Conservation (phyloP, 2,329 filamentous ascomycete species). For the Ceratocystis alfenasii region DNA sequence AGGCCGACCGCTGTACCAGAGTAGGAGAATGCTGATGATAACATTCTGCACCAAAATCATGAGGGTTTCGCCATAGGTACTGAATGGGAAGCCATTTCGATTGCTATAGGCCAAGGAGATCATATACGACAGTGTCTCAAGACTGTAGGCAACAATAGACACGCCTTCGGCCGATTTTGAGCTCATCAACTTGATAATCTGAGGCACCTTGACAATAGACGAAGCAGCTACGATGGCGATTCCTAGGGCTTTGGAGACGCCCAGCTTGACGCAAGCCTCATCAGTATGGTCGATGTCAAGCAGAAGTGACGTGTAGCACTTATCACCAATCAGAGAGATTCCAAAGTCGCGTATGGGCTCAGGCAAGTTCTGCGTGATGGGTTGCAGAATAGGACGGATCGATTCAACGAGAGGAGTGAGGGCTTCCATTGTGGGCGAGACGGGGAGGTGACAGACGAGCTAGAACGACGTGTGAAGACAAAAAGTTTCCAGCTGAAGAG, state of each 20-base stretch:
- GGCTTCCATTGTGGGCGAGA: conserved; percentile 16
- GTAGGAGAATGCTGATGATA: conserved; percentile 71
- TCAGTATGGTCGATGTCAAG: conserved; percentile 72
- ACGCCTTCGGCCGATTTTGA: conserved; percentile 74
- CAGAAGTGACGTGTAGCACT: conserved; percentile 77
- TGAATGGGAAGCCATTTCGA: conserved; percentile 85
- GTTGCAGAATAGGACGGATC: conserved; percentile 49
- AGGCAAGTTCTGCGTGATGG: conserved; percentile 63
- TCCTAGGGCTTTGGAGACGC: conserved; percentile 81
- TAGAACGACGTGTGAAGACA: neutral
- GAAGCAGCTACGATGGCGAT: conserved; percentile 87
- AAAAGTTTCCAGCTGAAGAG: neutral
- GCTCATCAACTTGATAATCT: conserved; percentile 81
- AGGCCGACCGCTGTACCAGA: conserved; percentile 64
- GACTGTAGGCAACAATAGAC: conserved; percentile 79
- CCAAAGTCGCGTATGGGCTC: conserved; percentile 61
- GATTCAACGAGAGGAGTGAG: conserved; percentile 43
- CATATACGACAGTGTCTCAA: conserved; percentile 79
- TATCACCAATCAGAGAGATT: conserved; percentile 64
- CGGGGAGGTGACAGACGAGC: neutral
- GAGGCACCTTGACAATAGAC: conserved; percentile 88
- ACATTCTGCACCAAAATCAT: conserved; percentile 89
- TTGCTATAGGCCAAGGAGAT: conserved; percentile 88
- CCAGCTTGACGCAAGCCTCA: conserved; percentile 72
- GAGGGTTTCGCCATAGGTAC: conserved; percentile 89